Evolutionary conservation across 2,329 filamentous ascomycete genomes (phyloP).

Genomic region (Chrysosporium keratinophilum): DNA sequence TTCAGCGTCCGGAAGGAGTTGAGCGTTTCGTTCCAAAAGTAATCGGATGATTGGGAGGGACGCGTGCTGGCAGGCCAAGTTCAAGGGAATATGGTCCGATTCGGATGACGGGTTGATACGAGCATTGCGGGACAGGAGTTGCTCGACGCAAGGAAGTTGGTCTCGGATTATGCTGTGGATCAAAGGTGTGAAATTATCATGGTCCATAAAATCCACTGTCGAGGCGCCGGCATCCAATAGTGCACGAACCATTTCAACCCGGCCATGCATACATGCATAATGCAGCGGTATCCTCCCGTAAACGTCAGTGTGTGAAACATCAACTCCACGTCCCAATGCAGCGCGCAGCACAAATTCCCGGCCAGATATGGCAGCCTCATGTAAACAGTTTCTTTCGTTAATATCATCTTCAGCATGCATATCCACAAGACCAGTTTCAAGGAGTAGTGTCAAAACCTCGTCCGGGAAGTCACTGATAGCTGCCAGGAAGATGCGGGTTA

Average conservation of each 20-base stretch:
- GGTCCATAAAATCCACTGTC: conserved; percentile 80
- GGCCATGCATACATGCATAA: conserved; percentile 91
- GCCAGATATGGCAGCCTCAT: conserved; percentile 92
- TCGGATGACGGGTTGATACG: conserved; percentile 76
- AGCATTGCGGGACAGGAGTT: conserved; percentile 66
- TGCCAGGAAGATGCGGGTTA: conserved; percentile 82
- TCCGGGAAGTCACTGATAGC: conserved; percentile 78
- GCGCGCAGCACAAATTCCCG: conserved; percentile 66
- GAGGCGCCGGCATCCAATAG: conserved; percentile 58
- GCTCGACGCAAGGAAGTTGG: conserved; percentile 67
- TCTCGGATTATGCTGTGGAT: conserved; percentile 91
- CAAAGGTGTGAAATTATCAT: conserved; percentile 93
- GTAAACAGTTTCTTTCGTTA: conserved; percentile 90
- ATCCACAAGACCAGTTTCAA: conserved; percentile 74
- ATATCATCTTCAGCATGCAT: conserved; percentile 94
- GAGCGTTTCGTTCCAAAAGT: conserved; percentile 67
- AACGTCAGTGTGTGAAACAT: conserved; percentile 73
- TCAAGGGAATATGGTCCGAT: conserved; percentile 84
- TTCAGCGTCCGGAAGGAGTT: conserved; percentile 87
- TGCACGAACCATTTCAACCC: conserved; percentile 68
- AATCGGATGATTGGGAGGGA: conserved; percentile 75
- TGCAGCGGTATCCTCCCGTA: conserved; percentile 90
- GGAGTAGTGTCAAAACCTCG: conserved; percentile 61
- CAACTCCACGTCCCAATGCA: conserved; percentile 64
- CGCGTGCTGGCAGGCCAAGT: conserved; percentile 88